Evolutionary conservation across 768 basidiomycete genomes (phyloP).

Genomic region (Scleroderma citrinum): DNA sequence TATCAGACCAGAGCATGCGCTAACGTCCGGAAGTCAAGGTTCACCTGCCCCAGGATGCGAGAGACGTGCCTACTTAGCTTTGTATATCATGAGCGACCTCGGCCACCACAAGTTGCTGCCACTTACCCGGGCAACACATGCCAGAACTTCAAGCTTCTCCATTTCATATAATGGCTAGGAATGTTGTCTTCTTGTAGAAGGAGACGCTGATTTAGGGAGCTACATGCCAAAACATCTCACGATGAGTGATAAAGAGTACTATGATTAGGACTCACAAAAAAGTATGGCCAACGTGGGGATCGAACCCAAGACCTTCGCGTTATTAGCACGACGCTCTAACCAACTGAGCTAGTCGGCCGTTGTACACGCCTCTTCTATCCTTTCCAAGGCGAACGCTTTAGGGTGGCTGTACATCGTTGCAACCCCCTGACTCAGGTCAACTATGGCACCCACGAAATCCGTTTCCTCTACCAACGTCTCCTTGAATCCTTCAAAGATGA

Average conservation of each 20-base stretch:
- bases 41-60: slow-evolving; percentile 72
- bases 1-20: background rate
- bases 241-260: no score
- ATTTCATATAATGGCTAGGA: no score
- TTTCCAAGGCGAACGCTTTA: background rate
- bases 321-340: slow-evolving; percentile 50
- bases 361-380: background rate
- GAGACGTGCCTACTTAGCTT: slow-evolving; percentile 61
- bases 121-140: slow-evolving; percentile 49
- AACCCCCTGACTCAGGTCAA: background rate
- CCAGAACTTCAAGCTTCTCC: slow-evolving; percentile 48
- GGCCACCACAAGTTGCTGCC: background rate
- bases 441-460: slow-evolving; percentile 2
- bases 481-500: slow-evolving; percentile 25
- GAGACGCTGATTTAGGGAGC: no score
- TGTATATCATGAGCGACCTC: background rate
- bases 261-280: no score
- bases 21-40: slow-evolving; percentile 7
- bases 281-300: slow-evolving; percentile 57
- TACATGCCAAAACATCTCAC: no score
- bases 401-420: slow-evolving; percentile 3
- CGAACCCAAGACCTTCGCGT: slow-evolving; percentile 70
- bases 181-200: no score
- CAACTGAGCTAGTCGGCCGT: slow-evolving; percentile 43
- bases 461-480: background rate